Evolutionary conservation across 129 eudicot genomes (phyloP).

Genomic region (Arctium minus): DNA sequence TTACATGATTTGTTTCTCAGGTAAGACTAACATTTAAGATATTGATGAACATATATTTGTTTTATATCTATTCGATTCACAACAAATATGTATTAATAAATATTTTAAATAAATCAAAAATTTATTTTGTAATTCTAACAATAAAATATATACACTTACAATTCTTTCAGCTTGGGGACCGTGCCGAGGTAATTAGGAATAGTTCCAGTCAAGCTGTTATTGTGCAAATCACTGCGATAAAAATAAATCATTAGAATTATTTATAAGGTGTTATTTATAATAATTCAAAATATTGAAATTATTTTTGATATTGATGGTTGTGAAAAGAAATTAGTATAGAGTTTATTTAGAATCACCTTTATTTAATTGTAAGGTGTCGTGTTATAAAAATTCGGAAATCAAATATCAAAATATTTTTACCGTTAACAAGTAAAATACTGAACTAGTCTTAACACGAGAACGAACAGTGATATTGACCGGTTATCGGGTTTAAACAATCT

Average conservation of each 20-base stretch:
- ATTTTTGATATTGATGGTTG: too few relatives aligned
- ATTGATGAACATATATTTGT: too few relatives aligned
- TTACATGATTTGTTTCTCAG: too few relatives aligned
- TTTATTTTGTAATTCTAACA: not conserved
- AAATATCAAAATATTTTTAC: not conserved
- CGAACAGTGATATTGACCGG: not conserved
- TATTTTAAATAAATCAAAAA: too few relatives aligned
- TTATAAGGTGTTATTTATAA: not conserved
- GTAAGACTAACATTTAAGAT: too few relatives aligned
- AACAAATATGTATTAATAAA: too few relatives aligned
- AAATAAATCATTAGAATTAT: not conserved
- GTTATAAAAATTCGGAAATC: too few relatives aligned
- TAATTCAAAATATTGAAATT: not conserved
- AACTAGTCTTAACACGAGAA: not conserved
- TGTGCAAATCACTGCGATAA: slow-evolving; percentile 52
- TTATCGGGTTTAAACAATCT: not conserved
- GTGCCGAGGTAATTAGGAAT: slow-evolving; percentile 59
- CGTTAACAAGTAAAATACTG: not conserved
- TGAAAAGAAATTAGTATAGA: too few relatives aligned
- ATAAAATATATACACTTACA: slow-evolving; percentile 40
- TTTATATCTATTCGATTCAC: too few relatives aligned
- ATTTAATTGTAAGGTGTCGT: too few relatives aligned
- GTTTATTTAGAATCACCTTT: too few relatives aligned
- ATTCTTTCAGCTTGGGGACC: slow-evolving; percentile 45
- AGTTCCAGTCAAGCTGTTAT: slow-evolving; percentile 50